Percentiles rank a stretch among this genome's conserved stretches.
Conservation (phyloP, 352 stramenopile species). For the Phytopythium boreale region DNA sequence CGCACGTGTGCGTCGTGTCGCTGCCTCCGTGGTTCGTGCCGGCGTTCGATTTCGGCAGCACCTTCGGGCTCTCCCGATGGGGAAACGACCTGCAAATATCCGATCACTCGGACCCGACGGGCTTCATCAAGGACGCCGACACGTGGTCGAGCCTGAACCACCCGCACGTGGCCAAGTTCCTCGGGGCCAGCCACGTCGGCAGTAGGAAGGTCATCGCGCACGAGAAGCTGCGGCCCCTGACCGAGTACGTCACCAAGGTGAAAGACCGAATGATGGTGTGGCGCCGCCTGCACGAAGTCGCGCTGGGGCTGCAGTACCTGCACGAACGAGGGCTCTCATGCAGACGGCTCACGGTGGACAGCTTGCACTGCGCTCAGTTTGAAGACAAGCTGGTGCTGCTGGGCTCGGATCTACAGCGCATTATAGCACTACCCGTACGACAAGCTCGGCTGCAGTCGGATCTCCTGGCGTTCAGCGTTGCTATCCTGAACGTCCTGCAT, state of each 20-base stretch:
- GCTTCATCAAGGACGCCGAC: background rate
- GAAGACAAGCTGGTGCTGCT: constrained; percentile 2
- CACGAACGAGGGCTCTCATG: background rate
- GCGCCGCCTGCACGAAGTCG: background rate
- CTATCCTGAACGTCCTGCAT: background rate
- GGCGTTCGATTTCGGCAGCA: constrained; percentile 1
- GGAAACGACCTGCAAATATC: background rate
- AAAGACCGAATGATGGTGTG: background rate
- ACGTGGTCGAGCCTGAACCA: constrained; percentile 1
- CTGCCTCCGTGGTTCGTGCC: background rate
- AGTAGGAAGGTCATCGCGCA: background rate
- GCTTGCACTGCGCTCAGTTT: background rate
- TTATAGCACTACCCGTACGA: no score
- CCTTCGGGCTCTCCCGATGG: background rate
- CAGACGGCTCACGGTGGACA: background rate
- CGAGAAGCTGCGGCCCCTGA: background rate
- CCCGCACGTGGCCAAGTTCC: constrained; percentile 6
- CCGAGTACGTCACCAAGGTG: background rate
- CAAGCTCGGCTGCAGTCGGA: background rate
- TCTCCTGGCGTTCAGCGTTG: background rate
- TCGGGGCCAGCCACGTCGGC: background rate
- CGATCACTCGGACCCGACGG: no score
- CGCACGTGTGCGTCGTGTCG: background rate
- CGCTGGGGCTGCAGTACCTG: background rate
- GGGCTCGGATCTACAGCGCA: background rate